Evolutionary conservation across 2,329 filamentous ascomycete genomes (phyloP), one percentile per base, ranked within the genome.

Genomic region (Aureobasidium uvarum): DNA sequence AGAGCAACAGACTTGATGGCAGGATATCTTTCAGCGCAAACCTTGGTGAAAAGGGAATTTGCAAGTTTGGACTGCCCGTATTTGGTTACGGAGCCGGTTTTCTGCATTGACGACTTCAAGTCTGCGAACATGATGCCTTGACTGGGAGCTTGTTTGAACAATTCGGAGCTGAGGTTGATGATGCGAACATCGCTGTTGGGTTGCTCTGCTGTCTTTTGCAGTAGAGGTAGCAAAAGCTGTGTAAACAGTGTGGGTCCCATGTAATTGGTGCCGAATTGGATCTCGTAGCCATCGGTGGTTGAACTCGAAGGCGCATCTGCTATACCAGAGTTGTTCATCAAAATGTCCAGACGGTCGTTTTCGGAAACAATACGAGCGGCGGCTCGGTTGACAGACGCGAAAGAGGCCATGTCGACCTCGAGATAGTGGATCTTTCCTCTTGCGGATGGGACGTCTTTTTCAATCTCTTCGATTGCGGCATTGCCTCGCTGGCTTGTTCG

Each of bases 11-110:
- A 69, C 0, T 72, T 74, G 25, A 81, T 73, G 8, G 70, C 66
- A 0, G 78, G 75, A 58, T 81, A 76, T 13, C 72, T 74, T 39
- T 71, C 68, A 1, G 79, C 76, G 3, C 84, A 69, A 58, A 79
- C 75, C 10, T 72, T 70, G 3, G 78, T 73, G 69, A 78, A 81
- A 2, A 82, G 72, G 5, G 83, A 69, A 66, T 82, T 80, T 0
- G 82, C 82, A 2, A 83, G 71, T 68, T 84, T 84, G 54, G 75
- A 77, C 67, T 81, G 78, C 0, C 78, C 81, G 67, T 80, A 81
- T 16, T 76, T 72, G 5, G 67, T 66, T 72, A 76, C 78, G n/a
- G 41, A 43, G 13, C 66, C 64, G 13, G 69, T 62, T 23, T 28
- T 50, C 0, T 31, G 52, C 60, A 72, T 69, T 7, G 64, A 20